A percentile compares a stretch with the other conserved stretches of the same genome.
phyloP scores from a whole-genome alignment of 2,329 filamentous ascomycete species.

The Exophiala xenobiotica region DNA sequence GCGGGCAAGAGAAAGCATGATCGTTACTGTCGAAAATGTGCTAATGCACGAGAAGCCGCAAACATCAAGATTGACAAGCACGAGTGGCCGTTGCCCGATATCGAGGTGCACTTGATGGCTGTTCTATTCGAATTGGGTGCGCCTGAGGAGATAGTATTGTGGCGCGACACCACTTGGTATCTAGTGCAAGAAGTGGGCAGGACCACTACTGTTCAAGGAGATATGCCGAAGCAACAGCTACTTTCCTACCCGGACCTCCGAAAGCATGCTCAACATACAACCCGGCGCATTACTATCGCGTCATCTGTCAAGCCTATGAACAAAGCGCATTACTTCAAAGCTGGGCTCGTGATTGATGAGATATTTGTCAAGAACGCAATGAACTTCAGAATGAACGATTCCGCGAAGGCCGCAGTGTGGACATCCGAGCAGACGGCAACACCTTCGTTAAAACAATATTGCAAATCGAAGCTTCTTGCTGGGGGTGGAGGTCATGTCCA shows the following conservation, averaged over 20 bases:
- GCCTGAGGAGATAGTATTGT: slow-evolving; percentile 44
- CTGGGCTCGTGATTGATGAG: slow-evolving; percentile 28
- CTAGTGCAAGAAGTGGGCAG: slow-evolving; percentile 41
- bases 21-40: slow-evolving; percentile 42
- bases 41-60: slow-evolving; percentile 34
- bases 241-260: slow-evolving; percentile 7
- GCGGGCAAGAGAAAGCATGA: not conserved
- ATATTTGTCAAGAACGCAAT: slow-evolving; percentile 52
- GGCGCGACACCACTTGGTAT: slow-evolving; percentile 51
- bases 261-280: slow-evolving; percentile 18
- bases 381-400: slow-evolving; percentile 42
- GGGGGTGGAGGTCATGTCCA: not conserved
- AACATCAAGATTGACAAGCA: slow-evolving; percentile 48
- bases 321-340: slow-evolving; percentile 26
- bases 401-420: slow-evolving; percentile 13
- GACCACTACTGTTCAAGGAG: not conserved
- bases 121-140: slow-evolving; percentile 54
- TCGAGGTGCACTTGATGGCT: slow-evolving; percentile 39
- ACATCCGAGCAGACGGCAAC: slow-evolving; percentile 16
- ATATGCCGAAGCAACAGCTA: not conserved
- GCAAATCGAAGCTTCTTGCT: not conserved
- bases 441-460: slow-evolving; percentile 20
- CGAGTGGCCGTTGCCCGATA: slow-evolving; percentile 57
- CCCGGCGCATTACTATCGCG: slow-evolving; percentile 20
- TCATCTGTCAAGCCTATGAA: slow-evolving; percentile 18